These are phyloP conservation scores for Exophiala sp. DNA, from an alignment of 2,329 filamentous ascomycete species.

Conservation along the genomic window DNA sequence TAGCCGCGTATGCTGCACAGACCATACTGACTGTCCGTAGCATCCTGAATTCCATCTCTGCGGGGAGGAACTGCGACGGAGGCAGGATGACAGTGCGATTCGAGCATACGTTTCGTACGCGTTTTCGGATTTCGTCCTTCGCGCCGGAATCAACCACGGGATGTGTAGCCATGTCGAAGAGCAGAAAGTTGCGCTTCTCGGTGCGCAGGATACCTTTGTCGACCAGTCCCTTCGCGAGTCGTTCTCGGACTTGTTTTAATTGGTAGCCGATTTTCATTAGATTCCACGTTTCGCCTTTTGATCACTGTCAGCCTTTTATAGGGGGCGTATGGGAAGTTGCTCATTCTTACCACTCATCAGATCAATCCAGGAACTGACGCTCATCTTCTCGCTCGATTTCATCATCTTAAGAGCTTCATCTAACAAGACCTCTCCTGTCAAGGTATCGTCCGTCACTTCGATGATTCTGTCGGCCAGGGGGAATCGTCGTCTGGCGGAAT, in stretches of 20 bases:
- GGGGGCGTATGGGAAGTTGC: slow-evolving; percentile 1
- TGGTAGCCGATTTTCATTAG: slow-evolving; percentile 99
- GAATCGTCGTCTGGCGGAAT: slow-evolving; percentile 85
- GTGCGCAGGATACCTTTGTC: slow-evolving; percentile 98
- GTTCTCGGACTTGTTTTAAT: slow-evolving; percentile 97
- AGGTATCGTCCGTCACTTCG: slow-evolving; percentile 92
- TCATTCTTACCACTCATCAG: slow-evolving; percentile 83
- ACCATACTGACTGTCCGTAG: slow-evolving; percentile 92
- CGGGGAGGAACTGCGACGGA: slow-evolving; percentile 81
- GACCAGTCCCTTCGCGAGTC: slow-evolving; percentile 92
- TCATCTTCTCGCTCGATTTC: slow-evolving; percentile 99
- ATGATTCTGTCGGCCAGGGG: slow-evolving; percentile 89
- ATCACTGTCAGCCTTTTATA: not conserved
- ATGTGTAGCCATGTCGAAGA: slow-evolving; percentile 99
- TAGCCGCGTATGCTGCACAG: slow-evolving; percentile 95
- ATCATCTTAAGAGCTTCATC: slow-evolving; percentile 99
- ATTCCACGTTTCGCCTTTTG: slow-evolving; percentile 94
- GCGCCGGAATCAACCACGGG: slow-evolving; percentile 93
- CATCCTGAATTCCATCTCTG: slow-evolving; percentile 91
- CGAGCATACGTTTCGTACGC: slow-evolving; percentile 87
- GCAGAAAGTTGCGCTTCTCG: slow-evolving; percentile 98
- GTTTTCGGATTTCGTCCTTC: slow-evolving; percentile 93
- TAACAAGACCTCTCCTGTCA: slow-evolving; percentile 93
- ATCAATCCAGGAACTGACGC: slow-evolving; percentile 98
- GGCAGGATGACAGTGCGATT: slow-evolving; percentile 91